These are phyloP conservation scores for Triticum turgidum DNA, from an alignment of 176 grass and related monocot genomes.

Conservation along the genomic window DNA sequence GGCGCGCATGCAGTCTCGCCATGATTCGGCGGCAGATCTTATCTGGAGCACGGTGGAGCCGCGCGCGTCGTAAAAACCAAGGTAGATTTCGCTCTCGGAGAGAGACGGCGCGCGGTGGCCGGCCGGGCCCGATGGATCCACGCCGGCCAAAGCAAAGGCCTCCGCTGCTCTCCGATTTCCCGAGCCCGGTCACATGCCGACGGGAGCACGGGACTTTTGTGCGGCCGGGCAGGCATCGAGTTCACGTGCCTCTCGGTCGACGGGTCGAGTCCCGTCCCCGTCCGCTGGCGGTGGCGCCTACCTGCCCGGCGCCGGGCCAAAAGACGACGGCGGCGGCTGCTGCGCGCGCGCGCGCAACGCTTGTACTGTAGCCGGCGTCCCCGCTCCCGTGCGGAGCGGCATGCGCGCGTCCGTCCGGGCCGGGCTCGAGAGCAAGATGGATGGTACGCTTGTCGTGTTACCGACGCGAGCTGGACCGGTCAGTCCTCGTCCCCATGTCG, in stretches of 20 bases:
- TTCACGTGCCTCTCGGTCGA: constrained; percentile 16
- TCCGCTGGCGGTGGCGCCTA: background rate
- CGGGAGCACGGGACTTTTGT: background rate
- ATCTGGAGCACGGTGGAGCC: background rate
- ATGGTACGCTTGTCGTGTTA: background rate
- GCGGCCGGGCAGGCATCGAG: no score
- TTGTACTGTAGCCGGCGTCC: background rate
- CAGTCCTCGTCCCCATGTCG: constrained; percentile 23
- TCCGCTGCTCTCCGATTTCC: background rate
- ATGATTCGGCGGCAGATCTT: background rate
- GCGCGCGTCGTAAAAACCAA: no score
- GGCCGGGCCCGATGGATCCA: no score
- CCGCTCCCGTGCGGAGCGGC: background rate
- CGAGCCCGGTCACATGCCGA: background rate
- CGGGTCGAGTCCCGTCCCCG: no score
- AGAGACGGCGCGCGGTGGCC: no score
- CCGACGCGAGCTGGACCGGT: constrained; percentile 10
- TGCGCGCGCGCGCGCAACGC: background rate
- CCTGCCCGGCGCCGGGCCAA: background rate
- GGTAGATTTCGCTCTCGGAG: no score
- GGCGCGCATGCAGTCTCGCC: no score
- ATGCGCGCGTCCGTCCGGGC: background rate
- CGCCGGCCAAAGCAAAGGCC: no score
- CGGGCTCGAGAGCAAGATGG: background rate
- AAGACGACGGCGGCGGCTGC: background rate